Conservation (phyloP, 192 early-diverging fungal genomes). For the Coemansia sp. region DNA sequence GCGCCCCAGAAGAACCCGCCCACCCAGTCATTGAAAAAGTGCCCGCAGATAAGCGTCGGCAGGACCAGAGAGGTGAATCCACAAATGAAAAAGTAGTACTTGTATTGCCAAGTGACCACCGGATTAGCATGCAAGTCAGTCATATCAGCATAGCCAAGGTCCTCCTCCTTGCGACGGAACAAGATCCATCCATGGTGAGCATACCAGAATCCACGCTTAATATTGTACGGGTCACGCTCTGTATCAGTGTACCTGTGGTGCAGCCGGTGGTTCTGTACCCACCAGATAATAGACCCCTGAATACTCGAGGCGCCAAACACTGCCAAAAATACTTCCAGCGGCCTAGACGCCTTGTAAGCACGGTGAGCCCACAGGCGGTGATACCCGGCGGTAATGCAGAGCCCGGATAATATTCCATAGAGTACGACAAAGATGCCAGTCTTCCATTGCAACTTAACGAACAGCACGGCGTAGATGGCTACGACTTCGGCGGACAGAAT, state of each 20-base stretch:
- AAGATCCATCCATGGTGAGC: slow-evolving; percentile 88
- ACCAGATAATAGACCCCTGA: slow-evolving; percentile 84
- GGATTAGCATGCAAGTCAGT: slow-evolving; percentile 76
- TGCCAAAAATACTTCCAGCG: slow-evolving; percentile 60
- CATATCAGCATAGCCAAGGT: slow-evolving; percentile 78
- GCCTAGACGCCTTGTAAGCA: slow-evolving; percentile 63
- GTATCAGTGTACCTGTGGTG: slow-evolving; percentile 92
- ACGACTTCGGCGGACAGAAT: slow-evolving; percentile 62
- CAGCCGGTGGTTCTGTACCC: slow-evolving; percentile 82
- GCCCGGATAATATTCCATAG: slow-evolving; percentile 32
- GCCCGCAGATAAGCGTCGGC: slow-evolving; percentile 79
- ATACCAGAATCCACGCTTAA: slow-evolving; percentile 75
- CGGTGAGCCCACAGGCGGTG: slow-evolving; percentile 84
- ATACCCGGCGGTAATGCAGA: slow-evolving; percentile 66
- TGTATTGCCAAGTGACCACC: slow-evolving; percentile 75
- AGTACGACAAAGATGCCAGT: slow-evolving; percentile 48
- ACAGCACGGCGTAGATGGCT: slow-evolving; percentile 72
- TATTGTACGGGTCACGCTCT: slow-evolving; percentile 77
- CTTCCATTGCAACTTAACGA: slow-evolving; percentile 68
- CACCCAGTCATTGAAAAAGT: slow-evolving; percentile 76
- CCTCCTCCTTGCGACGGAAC: slow-evolving; percentile 66
- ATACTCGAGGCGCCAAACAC: slow-evolving; percentile 68
- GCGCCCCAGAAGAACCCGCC: slow-evolving; percentile 81
- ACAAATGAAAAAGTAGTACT: slow-evolving; percentile 69
- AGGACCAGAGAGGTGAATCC: slow-evolving; percentile 72